Conservation (phyloP, 225 moss, liverwort and hornwort genomes). For the Sphagnum tenellum region DNA sequence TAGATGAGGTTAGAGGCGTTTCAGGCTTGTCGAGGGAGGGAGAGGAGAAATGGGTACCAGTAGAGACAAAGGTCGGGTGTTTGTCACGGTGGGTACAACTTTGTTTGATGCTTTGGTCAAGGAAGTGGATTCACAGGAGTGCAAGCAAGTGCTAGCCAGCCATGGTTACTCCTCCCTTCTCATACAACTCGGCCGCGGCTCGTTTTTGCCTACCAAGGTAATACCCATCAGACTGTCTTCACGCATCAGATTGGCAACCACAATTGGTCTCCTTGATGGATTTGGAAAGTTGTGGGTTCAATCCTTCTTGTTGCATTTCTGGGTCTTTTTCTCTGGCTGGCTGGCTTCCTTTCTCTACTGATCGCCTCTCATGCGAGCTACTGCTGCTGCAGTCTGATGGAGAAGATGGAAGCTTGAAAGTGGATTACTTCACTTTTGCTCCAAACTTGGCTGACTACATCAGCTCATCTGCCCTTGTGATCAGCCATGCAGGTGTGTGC, state of each 20-base stretch:
- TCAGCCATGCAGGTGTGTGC: slow-evolving; percentile 48
- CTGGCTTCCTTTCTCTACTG: no score
- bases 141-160: slow-evolving; percentile 40
- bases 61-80: slow-evolving; percentile 40
- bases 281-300: background rate
- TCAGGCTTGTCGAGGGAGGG: no score
- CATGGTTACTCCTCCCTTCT: slow-evolving; percentile 54
- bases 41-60: no score
- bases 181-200: slow-evolving; percentile 59
- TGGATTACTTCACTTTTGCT: slow-evolving; percentile 39
- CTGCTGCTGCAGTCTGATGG: slow-evolving; percentile 33
- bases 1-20: no score
- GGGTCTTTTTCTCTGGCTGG: background rate
- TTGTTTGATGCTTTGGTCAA: slow-evolving; percentile 76
- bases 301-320: background rate
- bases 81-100: slow-evolving; percentile 90
- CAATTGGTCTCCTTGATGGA: background rate
- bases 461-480: slow-evolving; percentile 61
- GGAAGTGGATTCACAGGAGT: slow-evolving; percentile 55
- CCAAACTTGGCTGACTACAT: slow-evolving; percentile 47
- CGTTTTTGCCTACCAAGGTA: slow-evolving; percentile 50
- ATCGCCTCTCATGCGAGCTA: no score
- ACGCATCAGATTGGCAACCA: background rate
- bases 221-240: background rate
- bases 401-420: slow-evolving; percentile 47